phyloP scores from a whole-genome alignment of 768 basidiomycete species.

The Hydnomerulius pinastri region DNA sequence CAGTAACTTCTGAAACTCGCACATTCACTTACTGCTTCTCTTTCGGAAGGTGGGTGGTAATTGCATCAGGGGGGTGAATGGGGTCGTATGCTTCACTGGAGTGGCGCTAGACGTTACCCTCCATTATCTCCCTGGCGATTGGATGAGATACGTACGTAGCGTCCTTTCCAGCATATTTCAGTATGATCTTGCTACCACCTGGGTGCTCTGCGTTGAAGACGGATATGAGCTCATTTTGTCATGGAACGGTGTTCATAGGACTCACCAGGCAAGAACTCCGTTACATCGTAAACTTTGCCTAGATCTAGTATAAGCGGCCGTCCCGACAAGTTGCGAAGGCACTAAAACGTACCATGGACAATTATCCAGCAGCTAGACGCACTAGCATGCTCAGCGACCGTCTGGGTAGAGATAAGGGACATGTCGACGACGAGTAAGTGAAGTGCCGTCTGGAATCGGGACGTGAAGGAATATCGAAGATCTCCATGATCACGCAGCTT shows the following conservation, averaged over 20 bases:
- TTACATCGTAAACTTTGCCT: conserved; percentile 75
- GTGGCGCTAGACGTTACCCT: neutral
- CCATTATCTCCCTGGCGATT: conserved; percentile 4
- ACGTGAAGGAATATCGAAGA: neutral
- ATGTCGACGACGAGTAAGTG: conserved; percentile 3
- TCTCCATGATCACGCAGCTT: neutral
- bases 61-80: conserved; percentile 81
- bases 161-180: conserved; percentile 87
- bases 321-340: neutral
- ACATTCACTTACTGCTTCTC: conserved; percentile 66
- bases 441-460: neutral
- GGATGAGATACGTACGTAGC: conserved; percentile 57
- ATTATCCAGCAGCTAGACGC: conserved; percentile 71
- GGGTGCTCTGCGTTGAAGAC: conserved; percentile 22
- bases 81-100: conserved; percentile 72
- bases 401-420: conserved; percentile 38
- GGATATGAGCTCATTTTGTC: neutral
- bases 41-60: conserved; percentile 65
- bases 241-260: neutral
- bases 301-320: neutral
- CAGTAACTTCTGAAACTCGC: neutral
- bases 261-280: conserved; percentile 66
- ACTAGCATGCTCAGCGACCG: conserved; percentile 48
- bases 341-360: conserved; percentile 57
- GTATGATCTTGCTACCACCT: conserved; percentile 78